phyloP scores from a whole-genome alignment of 1,284 basidiomycete genomes.

The Cystobasidium pallidum region DNA sequence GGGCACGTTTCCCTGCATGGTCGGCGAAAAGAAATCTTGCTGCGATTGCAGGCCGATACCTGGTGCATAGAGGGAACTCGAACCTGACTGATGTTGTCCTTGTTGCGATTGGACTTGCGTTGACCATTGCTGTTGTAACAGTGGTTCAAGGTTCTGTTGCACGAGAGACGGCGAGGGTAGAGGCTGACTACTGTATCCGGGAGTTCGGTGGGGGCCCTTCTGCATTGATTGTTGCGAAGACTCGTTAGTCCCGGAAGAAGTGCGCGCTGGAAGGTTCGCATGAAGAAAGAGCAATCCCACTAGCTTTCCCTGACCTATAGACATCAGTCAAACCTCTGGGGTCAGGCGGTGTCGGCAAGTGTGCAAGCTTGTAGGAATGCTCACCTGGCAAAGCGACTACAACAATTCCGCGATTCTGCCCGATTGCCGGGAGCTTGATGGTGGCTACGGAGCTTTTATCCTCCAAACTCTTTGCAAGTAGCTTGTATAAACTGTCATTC shows the following conservation, averaged over 20 bases:
- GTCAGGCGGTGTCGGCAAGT: too few relatives aligned
- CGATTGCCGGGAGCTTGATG: constrained; percentile 17
- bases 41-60: not conserved
- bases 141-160: constrained; percentile 9
- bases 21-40: constrained; percentile 21
- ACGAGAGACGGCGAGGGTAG: constrained; percentile 7
- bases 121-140: constrained; percentile 10
- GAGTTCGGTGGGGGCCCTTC: too few relatives aligned
- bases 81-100: not conserved
- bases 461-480: constrained; percentile 42
- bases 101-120: constrained; percentile 1
- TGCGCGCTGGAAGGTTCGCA: constrained; percentile 24
- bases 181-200: not conserved
- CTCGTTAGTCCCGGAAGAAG: not conserved
- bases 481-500: constrained; percentile 39
- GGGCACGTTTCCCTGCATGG: not conserved
- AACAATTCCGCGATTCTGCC: constrained; percentile 35
- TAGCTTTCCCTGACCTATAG: constrained; percentile 32
- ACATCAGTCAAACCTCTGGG: too few relatives aligned
- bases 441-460: constrained; percentile 35
- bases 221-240: too few relatives aligned
- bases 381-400: constrained; percentile 38
- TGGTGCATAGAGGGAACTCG: not conserved
- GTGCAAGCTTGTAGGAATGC: not conserved
- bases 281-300: constrained; percentile 36